These are phyloP conservation scores for Neofusicoccum umdonicola DNA, from an alignment of 2,329 filamentous ascomycete species.

Conservation along the genomic window DNA sequence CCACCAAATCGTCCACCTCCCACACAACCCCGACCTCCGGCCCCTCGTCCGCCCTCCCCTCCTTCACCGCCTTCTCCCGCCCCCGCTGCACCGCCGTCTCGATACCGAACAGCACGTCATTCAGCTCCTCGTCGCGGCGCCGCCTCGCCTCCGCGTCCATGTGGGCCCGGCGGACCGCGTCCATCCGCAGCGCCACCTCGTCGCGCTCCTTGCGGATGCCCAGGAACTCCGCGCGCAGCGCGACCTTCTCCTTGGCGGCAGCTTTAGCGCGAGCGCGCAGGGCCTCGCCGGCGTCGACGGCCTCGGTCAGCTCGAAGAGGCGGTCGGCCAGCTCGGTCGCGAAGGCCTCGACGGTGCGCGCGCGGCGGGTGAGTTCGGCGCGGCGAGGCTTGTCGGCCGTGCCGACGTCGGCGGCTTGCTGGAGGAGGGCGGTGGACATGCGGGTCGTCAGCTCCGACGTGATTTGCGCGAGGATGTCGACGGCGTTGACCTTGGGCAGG, in stretches of 20 bases:
- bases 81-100: constrained; percentile 37
- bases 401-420: constrained; percentile 34
- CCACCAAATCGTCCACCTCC: constrained; percentile 24
- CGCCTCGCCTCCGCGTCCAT: constrained; percentile 25
- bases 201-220: constrained; percentile 49
- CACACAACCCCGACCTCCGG: constrained; percentile 25
- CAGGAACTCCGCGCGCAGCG: constrained; percentile 48
- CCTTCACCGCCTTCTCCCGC: constrained; percentile 28
- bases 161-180: constrained; percentile 43
- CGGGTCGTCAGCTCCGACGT: constrained; percentile 51
- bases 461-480: constrained; percentile 52
- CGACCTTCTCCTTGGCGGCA: constrained; percentile 45
- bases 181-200: constrained; percentile 49
- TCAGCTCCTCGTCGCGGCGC: constrained; percentile 27
- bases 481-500: constrained; percentile 45
- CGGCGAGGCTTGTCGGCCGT: constrained; percentile 38
- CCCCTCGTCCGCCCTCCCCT: constrained; percentile 33
- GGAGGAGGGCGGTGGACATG: constrained; percentile 42
- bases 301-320: constrained; percentile 52
- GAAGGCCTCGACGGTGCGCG: constrained; percentile 49
- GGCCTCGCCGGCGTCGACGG: constrained; percentile 50
- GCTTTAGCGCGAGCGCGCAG: constrained; percentile 46
- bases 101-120: constrained; percentile 34
- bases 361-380: constrained; percentile 43
- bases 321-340: constrained; percentile 48